Percentiles rank a stretch among this genome's conserved stretches.
Conservation (phyloP, 768 basidiomycete genomes). For the Tricholoma sp. region DNA sequence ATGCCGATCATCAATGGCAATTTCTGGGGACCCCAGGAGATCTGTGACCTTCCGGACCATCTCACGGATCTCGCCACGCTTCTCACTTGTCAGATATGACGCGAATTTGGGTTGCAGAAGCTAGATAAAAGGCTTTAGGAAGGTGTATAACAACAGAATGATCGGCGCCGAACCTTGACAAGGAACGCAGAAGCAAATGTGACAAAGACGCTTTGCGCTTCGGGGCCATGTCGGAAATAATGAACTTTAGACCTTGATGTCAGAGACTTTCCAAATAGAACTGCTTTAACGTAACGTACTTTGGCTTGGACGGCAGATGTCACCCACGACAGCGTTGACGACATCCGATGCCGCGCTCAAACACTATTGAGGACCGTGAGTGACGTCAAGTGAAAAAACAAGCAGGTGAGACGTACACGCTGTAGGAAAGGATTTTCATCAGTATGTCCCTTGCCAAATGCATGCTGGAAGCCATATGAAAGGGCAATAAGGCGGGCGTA, state of each 20-base stretch:
- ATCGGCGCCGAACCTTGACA: constrained; percentile 52
- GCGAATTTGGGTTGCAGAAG: constrained; percentile 76
- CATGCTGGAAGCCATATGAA: constrained; percentile 75
- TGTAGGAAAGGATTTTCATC: constrained; percentile 63
- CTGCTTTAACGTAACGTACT: constrained; percentile 30
- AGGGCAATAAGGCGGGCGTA: constrained; percentile 66
- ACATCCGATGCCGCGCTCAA: constrained; percentile 62
- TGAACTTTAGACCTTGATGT: constrained; percentile 30
- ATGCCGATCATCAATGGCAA: constrained; percentile 77
- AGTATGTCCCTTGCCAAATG: constrained; percentile 55
- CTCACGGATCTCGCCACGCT: constrained; percentile 54
- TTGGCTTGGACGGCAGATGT: constrained; percentile 51
- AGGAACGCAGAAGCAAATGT: constrained; percentile 82
- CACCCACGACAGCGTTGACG: constrained; percentile 54
- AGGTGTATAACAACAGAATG: neutral
- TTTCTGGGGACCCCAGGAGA: constrained; percentile 61
- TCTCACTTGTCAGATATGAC: constrained; percentile 50
- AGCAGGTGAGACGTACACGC: constrained; percentile 44
- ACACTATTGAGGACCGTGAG: constrained; percentile 39
- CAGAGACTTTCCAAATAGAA: neutral
- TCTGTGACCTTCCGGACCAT: constrained; percentile 64
- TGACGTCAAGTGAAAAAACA: neutral
- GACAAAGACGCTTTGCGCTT: constrained; percentile 73
- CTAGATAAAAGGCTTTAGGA: constrained; percentile 25
- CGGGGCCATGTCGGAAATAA: constrained; percentile 69